Evolutionary conservation across 768 basidiomycete genomes (phyloP).

Genomic region (Strobilomyces confusus): DNA sequence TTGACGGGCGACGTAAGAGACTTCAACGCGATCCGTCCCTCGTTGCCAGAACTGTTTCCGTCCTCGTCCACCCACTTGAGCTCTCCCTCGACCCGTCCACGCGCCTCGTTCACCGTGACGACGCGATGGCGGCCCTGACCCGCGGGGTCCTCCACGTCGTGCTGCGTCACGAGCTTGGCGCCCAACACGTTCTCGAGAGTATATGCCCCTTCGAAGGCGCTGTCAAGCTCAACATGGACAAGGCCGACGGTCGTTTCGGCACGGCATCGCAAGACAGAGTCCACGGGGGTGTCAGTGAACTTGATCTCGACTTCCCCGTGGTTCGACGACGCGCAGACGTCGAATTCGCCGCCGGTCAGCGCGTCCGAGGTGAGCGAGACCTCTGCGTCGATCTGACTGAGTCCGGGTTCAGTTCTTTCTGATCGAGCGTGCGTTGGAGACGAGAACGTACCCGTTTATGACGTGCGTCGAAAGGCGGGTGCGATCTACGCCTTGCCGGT

Average conservation of each 20-base stretch:
- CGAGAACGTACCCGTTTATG: slow-evolving; percentile 38
- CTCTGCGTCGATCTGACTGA: slow-evolving; percentile 20
- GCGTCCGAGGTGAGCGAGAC: slow-evolving; percentile 31
- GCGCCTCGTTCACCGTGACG: slow-evolving; percentile 9
- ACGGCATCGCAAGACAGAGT: slow-evolving; percentile 31
- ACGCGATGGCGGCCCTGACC: slow-evolving; percentile 33
- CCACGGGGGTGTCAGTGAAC: slow-evolving; percentile 32
- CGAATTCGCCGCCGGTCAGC: slow-evolving; percentile 30
- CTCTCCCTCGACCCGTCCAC: slow-evolving; percentile 15
- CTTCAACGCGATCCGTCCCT: slow-evolving; percentile 17
- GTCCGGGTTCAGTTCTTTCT: slow-evolving; percentile 2
- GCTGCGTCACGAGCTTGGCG: slow-evolving; percentile 16
- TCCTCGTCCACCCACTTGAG: slow-evolving; percentile 23
- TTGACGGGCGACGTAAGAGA: slow-evolving; percentile 10
- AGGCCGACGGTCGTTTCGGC: slow-evolving; percentile 29
- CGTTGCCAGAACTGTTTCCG: slow-evolving; percentile 13
- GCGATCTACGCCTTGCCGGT: slow-evolving; percentile 21
- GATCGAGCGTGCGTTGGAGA: neutral
- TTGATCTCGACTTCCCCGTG: slow-evolving; percentile 29
- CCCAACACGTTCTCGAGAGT: slow-evolving; percentile 26
- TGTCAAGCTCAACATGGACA: slow-evolving; percentile 28
- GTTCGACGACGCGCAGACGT: slow-evolving; percentile 26
- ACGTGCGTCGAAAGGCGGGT: slow-evolving; percentile 34
- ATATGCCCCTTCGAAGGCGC: slow-evolving; percentile 42
- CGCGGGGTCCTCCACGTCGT: slow-evolving; percentile 31